Evolutionary conservation across 2,329 filamentous ascomycete genomes (phyloP).

Genomic region (Bipolaris cookei): DNA sequence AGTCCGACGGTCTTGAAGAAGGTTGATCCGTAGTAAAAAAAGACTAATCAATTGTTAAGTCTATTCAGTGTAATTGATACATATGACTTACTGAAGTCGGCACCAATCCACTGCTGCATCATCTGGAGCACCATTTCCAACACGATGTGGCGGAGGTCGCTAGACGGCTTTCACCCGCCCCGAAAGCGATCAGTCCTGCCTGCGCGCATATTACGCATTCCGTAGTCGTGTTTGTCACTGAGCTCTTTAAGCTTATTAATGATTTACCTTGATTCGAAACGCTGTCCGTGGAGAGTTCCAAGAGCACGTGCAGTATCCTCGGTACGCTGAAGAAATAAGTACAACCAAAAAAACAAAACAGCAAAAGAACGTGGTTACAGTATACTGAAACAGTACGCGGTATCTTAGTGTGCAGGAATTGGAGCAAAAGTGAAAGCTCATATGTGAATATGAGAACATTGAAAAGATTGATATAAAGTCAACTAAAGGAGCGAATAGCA

Average conservation of each 20-base stretch:
- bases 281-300: slow-evolving; percentile 74
- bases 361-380: no score
- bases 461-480: not conserved
- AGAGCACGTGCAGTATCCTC: slow-evolving; percentile 69
- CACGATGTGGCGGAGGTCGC: slow-evolving; percentile 57
- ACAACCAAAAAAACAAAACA: no score
- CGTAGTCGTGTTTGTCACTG: slow-evolving; percentile 87
- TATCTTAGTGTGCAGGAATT: no score
- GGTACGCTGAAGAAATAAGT: slow-evolving; percentile 77
- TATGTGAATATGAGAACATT: no score
- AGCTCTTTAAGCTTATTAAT: slow-evolving; percentile 83
- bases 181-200: slow-evolving; percentile 72
- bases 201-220: slow-evolving; percentile 61
- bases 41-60: slow-evolving; percentile 21
- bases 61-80: no score
- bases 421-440: no score
- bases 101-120: slow-evolving; percentile 70
- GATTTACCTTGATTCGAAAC: slow-evolving; percentile 74
- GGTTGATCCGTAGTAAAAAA: slow-evolving; percentile 70
- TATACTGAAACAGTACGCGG: no score
- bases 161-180: slow-evolving; percentile 61
- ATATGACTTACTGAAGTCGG: slow-evolving; percentile 71
- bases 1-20: slow-evolving; percentile 84
- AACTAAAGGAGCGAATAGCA: not conserved
- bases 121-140: slow-evolving; percentile 58